phyloP scores from a whole-genome alignment of 441 rosid genomes.

The Croton laevigatus region DNA sequence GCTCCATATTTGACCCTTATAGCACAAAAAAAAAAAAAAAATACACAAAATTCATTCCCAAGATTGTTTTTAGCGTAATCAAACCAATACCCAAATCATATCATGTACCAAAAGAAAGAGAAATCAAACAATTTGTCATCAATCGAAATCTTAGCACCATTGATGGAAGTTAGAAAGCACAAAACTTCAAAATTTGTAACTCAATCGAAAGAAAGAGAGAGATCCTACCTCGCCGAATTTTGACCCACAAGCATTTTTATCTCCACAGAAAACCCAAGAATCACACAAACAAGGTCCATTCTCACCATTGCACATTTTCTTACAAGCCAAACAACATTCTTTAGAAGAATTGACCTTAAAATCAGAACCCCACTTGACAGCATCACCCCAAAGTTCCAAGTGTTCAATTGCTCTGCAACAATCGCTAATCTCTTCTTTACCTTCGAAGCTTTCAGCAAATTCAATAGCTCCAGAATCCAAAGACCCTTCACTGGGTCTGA shows the following conservation, averaged over 20 bases:
- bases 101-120: too few species aligned
- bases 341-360: slow-evolving; percentile 64
- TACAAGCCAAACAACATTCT: slow-evolving; percentile 75
- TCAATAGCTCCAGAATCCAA: slow-evolving; percentile 16
- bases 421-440: slow-evolving; percentile 22
- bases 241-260: slow-evolving; percentile 57
- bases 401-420: slow-evolving; percentile 71
- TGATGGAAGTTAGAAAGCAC: background rate
- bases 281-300: slow-evolving; percentile 81
- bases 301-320: slow-evolving; percentile 58
- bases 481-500: slow-evolving; percentile 19
- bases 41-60: too few species aligned
- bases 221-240: slow-evolving; percentile 68
- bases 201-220: background rate
- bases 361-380: slow-evolving; percentile 86
- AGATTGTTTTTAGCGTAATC: too few species aligned
- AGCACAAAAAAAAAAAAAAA: too few species aligned
- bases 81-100: background rate
- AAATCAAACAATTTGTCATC: background rate
- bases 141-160: background rate
- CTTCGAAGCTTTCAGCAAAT: slow-evolving; percentile 6
- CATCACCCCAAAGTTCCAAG: slow-evolving; percentile 84
- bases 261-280: slow-evolving; percentile 78
- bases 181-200: background rate
- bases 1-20: too few species aligned